A percentile compares a stretch with the other conserved stretches of the same genome.
phyloP scores from a whole-genome alignment of 2,329 filamentous ascomycete genomes.

The Domatiomyces catenatus region DNA sequence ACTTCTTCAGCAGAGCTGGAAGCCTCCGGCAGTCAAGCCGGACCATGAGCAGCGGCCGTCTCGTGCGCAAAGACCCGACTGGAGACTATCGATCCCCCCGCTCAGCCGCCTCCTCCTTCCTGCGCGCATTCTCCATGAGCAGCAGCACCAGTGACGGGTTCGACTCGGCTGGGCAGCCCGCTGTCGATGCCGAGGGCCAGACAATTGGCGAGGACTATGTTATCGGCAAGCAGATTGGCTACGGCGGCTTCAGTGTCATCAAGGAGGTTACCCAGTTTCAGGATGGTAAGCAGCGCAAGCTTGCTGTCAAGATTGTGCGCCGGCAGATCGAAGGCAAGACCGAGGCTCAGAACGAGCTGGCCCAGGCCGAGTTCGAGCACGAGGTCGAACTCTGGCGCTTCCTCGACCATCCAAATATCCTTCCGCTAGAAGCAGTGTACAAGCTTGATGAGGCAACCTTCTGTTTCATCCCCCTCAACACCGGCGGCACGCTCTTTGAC shows the following conservation, averaged over 20 bases:
- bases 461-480: slow-evolving; percentile 50
- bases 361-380: slow-evolving; percentile 53
- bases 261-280: slow-evolving; percentile 52
- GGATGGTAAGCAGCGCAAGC: slow-evolving; percentile 34
- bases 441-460: slow-evolving; percentile 54
- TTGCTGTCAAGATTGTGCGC: slow-evolving; percentile 53
- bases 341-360: slow-evolving; percentile 48
- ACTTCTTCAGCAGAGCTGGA: slow-evolving; percentile 16
- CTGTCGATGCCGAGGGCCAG: slow-evolving; percentile 53
- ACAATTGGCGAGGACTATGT: slow-evolving; percentile 52
- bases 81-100: slow-evolving; percentile 35
- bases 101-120: slow-evolving; percentile 43
- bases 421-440: slow-evolving; percentile 48
- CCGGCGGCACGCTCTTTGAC: slow-evolving; percentile 50
- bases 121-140: slow-evolving; percentile 35
- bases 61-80: slow-evolving; percentile 10
- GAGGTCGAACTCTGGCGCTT: slow-evolving; percentile 55
- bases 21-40: slow-evolving; percentile 13
- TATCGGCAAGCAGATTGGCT: slow-evolving; percentile 50
- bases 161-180: slow-evolving; percentile 19
- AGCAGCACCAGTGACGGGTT: slow-evolving; percentile 19
- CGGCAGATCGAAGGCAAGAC: slow-evolving; percentile 40
- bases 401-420: slow-evolving; percentile 45
- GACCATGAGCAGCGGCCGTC: slow-evolving; percentile 2
- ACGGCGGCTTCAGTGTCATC: slow-evolving; percentile 50